Evolutionary conservation across 257 asterid genomes (phyloP).

Genomic region (Primulina huaijiensis): DNA sequence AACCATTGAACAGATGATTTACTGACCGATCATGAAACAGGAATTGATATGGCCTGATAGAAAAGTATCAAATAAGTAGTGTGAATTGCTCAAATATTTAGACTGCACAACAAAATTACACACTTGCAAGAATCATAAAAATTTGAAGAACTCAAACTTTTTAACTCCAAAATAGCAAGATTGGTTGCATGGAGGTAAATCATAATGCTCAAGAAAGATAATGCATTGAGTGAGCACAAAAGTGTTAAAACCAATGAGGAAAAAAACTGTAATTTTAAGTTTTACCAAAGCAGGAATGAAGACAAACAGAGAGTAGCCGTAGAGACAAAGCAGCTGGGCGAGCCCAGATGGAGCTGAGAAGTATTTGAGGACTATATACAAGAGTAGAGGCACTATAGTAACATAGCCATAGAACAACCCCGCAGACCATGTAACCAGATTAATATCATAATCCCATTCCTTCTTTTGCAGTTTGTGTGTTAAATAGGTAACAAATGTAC

Average conservation of each 20-base stretch:
- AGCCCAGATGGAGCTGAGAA: slow-evolving; percentile 94
- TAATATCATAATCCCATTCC: slow-evolving; percentile 88
- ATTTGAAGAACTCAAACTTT: not conserved
- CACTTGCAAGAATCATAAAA: not conserved
- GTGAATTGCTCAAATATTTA: not conserved
- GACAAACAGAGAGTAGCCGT: slow-evolving; percentile 88
- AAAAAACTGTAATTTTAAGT: slow-evolving; percentile 23
- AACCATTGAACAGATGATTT: not conserved
- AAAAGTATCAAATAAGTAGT: not conserved
- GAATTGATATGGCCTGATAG: not conserved
- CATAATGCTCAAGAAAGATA: slow-evolving; percentile 1
- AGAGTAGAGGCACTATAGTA: slow-evolving; percentile 68
- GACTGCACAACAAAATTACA: not conserved
- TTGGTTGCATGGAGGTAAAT: slow-evolving; percentile 11
- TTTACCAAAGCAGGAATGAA: slow-evolving; percentile 98
- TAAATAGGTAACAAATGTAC: slow-evolving; percentile 88
- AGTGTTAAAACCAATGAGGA: not conserved
- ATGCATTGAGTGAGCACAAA: not conserved
- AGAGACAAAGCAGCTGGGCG: slow-evolving; percentile 85
- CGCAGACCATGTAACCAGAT: slow-evolving; percentile 91
- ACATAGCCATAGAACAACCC: slow-evolving; percentile 94
- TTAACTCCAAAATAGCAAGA: not conserved
- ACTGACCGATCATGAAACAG: not conserved
- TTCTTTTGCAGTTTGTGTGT: slow-evolving; percentile 79
- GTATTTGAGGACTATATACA: slow-evolving; percentile 84